Percentiles rank a stretch among this genome's conserved stretches.
phyloP scores from a whole-genome alignment of 208 protist genomes.

The Entamoeba dispar region DNA sequence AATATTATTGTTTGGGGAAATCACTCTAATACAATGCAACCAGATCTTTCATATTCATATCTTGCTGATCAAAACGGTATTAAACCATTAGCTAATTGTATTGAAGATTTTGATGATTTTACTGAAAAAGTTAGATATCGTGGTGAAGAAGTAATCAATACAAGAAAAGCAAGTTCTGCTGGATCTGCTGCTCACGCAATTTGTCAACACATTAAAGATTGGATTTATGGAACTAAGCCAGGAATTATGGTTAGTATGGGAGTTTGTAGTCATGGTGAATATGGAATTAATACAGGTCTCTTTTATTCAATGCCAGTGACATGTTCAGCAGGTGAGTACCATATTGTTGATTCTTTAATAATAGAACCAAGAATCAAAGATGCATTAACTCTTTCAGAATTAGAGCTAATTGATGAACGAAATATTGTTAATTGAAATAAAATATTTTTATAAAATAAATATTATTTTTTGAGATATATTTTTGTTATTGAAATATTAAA shows the following conservation, averaged over 20 bases:
- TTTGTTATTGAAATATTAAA: too few relatives aligned
- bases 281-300: constrained; percentile 14
- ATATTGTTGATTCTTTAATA: not conserved
- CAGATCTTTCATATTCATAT: not conserved
- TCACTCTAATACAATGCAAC: constrained; percentile 20
- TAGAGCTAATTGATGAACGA: not conserved
- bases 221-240: constrained; percentile 38
- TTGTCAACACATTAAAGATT: constrained; percentile 44
- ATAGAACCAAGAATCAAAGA: not conserved
- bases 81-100: constrained; percentile 52
- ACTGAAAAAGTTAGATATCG: constrained; percentile 22
- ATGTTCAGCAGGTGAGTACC: not conserved
- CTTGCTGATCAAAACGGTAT: not conserved
- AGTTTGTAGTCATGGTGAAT: constrained; percentile 1
- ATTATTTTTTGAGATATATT: too few relatives aligned
- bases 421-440: not conserved
- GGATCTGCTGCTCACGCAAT: constrained; percentile 66
- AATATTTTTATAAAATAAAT: too few relatives aligned
- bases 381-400: not conserved
- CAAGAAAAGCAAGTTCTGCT: constrained; percentile 54
- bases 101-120: constrained; percentile 33
- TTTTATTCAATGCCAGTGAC: constrained; percentile 4
- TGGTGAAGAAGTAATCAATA: constrained; percentile 62
- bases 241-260: constrained; percentile 2
- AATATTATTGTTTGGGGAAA: constrained; percentile 27